Evolutionary conservation across 176 grass and related monocot genomes (phyloP), one percentile per base, ranked within the genome.

Genomic region (Rhynchospora breviuscula): DNA sequence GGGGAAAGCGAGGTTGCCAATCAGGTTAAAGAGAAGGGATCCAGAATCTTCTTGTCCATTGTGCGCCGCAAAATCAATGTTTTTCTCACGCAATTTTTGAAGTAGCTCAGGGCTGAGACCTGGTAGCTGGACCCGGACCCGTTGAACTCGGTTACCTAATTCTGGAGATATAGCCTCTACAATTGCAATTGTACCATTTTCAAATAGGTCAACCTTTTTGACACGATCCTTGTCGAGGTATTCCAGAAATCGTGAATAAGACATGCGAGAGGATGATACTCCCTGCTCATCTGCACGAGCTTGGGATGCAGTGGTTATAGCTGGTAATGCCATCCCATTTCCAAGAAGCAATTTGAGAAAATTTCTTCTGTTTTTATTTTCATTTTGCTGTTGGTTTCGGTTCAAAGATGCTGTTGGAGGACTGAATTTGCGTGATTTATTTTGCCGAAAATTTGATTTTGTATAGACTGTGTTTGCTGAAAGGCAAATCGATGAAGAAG

Each of bases 171-270:
- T 81, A 43, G 95, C 95, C 73, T 98, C 95, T 29, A 98, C 92
- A 10, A 98, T 98, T 26, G 95, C 95, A 47, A 98, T 94, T 0
- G 95, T 98, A 26, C 95, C 95, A 3, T 94, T 98, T 86, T 98
- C 95, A 43, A 94, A 98, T 80, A 98, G 78, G 74, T 98, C 95
- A 4, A 98, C 95, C 89, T 86, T 94, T 73, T 88, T 98, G 84
- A 98, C 95, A 54, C 95, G 92, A 49, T 91, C 95, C 87, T 98
- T 94, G 90, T 98, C 95, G 26, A 98, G 86, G 78, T 98, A 98
- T 85, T 98, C 95, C 0, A 98, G 86, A 87, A 98, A 98, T 83
- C 95, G 90, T 0, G 95, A 98, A 79, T 98, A 98, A 6, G 95
- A 98, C 95, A 98, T 98, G 90, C 95, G 89, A 2, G 95, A 98